Conservation (phyloP, 2,329 filamentous ascomycete species). For the Sporothrix sp. region DNA sequence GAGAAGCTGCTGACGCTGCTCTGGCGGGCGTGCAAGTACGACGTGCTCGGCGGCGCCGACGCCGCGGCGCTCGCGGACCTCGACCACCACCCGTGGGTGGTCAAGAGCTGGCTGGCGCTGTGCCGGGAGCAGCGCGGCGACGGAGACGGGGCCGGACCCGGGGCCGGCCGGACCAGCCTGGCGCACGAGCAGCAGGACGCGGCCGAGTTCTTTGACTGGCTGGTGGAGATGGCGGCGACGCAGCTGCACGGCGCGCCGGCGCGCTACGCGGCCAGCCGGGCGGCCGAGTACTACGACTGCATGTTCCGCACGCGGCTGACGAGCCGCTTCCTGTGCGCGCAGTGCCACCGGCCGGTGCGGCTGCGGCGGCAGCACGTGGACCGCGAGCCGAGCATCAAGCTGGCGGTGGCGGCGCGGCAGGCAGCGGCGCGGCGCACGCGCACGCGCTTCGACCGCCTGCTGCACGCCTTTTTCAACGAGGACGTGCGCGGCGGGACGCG, state of each 20-base stretch:
- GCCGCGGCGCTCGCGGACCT: not conserved
- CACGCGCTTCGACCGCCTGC: not conserved
- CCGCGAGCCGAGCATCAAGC: not conserved
- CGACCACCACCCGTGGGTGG: too few relatives aligned
- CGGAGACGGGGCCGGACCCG: too few relatives aligned
- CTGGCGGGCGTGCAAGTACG: constrained; percentile 14
- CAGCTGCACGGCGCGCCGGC: constrained; percentile 4
- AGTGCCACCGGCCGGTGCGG: constrained; percentile 8
- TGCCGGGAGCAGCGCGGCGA: too few relatives aligned
- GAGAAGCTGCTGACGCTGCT: constrained; percentile 7
- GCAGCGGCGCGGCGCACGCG: too few relatives aligned
- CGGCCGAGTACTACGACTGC: constrained; percentile 3
- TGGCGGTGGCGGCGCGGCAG: not conserved
- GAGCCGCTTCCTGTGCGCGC: constrained; percentile 1
- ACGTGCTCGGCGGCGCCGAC: not conserved
- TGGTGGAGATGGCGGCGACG: constrained; percentile 3
- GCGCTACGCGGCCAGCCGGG: not conserved
- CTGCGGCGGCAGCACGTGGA: not conserved
- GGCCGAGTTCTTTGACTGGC: constrained; percentile 8
- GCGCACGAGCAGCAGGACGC: constrained; percentile 16
- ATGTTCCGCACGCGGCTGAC: constrained; percentile 9
- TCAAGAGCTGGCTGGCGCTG: too few relatives aligned
- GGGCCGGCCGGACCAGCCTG: too few relatives aligned
- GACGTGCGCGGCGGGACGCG: not conserved
- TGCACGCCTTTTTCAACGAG: not conserved